These are phyloP conservation scores for Tulasnella sp. DNA, from an alignment of 768 basidiomycete genomes.

Conservation along the genomic window DNA sequence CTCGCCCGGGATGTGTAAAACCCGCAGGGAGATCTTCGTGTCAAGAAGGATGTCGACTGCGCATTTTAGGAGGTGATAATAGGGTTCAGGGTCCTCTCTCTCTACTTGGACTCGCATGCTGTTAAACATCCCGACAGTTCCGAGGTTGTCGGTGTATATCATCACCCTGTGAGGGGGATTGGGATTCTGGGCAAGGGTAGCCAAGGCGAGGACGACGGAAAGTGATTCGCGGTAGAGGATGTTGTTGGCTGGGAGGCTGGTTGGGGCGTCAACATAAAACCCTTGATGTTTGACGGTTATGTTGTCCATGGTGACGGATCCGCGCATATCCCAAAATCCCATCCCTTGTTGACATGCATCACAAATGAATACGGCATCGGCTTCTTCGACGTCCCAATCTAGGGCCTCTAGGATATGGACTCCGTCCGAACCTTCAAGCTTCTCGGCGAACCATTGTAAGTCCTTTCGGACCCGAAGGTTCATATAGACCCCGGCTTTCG, in stretches of 20 bases:
- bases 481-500: slow-evolving; percentile 32
- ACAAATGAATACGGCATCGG: slow-evolving; percentile 18
- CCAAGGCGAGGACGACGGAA: slow-evolving; percentile 7
- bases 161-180: slow-evolving; percentile 25
- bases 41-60: slow-evolving; percentile 31
- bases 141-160: slow-evolving; percentile 37
- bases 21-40: slow-evolving; percentile 30
- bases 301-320: slow-evolving; percentile 5
- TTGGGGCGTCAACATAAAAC: not conserved
- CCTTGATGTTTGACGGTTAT: not conserved
- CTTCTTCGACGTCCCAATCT: slow-evolving; percentile 28
- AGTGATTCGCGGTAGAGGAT: not conserved
- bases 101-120: slow-evolving; percentile 30
- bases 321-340: slow-evolving; percentile 23
- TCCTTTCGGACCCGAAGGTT: slow-evolving; percentile 36
- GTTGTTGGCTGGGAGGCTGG: not conserved
- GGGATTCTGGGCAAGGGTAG: not conserved
- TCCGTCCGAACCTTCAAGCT: slow-evolving; percentile 31
- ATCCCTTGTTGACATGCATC: slow-evolving; percentile 20
- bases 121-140: slow-evolving; percentile 40
- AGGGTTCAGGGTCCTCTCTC: slow-evolving; percentile 33
- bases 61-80: slow-evolving; percentile 24
- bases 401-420: slow-evolving; percentile 31
- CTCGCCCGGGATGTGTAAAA: slow-evolving; percentile 33
- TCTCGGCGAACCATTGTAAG: slow-evolving; percentile 37